A percentile compares a stretch with the other conserved stretches of the same genome.
phyloP scores from a whole-genome alignment of 768 basidiomycete species.

The Mycena chlorophos region DNA sequence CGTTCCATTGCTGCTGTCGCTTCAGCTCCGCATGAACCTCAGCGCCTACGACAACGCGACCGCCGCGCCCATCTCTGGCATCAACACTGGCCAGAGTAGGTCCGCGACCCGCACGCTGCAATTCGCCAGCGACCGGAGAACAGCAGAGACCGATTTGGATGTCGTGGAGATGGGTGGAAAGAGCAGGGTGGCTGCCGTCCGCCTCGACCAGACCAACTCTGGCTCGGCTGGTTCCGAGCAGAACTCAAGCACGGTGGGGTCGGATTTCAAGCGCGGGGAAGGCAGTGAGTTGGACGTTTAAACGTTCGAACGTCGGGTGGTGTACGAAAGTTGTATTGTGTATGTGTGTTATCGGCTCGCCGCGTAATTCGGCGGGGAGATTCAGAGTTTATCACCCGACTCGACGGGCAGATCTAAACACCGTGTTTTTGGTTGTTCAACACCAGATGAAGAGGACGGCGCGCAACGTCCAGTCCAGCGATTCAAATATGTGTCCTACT shows the following conservation, averaged over 20 bases:
- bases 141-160: background rate
- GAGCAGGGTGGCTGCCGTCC: background rate
- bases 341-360: too few relatives aligned
- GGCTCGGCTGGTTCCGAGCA: background rate
- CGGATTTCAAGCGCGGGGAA: background rate
- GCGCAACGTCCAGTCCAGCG: too few relatives aligned
- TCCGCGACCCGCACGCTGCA: background rate
- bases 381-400: too few relatives aligned
- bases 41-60: background rate
- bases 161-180: background rate
- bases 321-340: too few relatives aligned
- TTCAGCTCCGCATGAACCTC: background rate
- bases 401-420: too few relatives aligned
- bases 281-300: too few relatives aligned
- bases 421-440: too few relatives aligned
- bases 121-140: background rate
- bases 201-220: background rate
- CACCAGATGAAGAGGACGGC: too few relatives aligned
- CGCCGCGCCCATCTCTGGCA: background rate
- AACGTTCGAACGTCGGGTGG: too few relatives aligned
- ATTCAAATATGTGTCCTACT: too few relatives aligned
- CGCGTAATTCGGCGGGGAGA: too few relatives aligned
- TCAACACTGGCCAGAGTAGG: background rate
- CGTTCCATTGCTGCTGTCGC: background rate
- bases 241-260: background rate